Evolutionary conservation across 768 basidiomycete genomes (phyloP), one percentile per base, ranked within the genome.

Genomic region (Boletus insuetus): DNA sequence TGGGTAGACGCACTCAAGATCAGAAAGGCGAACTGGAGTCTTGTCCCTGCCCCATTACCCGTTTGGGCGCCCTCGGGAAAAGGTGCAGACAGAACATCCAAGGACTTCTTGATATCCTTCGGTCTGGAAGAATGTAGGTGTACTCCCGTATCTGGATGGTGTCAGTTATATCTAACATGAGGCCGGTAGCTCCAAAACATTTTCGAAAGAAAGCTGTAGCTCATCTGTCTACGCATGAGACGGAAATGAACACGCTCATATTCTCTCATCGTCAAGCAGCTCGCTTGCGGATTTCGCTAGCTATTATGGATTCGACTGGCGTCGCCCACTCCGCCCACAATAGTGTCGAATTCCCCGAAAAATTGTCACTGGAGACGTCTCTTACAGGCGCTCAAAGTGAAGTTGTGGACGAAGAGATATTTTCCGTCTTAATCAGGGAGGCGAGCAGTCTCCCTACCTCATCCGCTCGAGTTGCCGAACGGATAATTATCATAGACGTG

Each of bases 1-100:
- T 94, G 91, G 91, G 76, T 84, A 8, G 83, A 92, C 66, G 91
- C 91, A 4, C 75, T 94, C 44, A 87, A 82, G 65, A 85, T 89
- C 43, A 76, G 91, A 58, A 73, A 81, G 62, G 83, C 79, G 9
- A 93, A 94, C 61, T 94, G 91, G 91, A 80, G 86, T 14, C 73
- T 94, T 34, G 81, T 87, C 41, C 88, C 90, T 32, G 87, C 90
- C 10, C 90, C 91, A 22, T 77, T 91, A 38, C 90, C 88, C 14
- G 73, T 75, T 39, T 89, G 89, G 38, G 80, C 86, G 24, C 74
- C 83, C 1, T 84, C 77, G 0, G 89, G 87, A 14, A 90, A 89
- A 70, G 87, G 88, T 26, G 82, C 86, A 9, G 91, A 92, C 64
- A 85, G 82, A 71, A 87, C 90, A 5, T 82, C 87, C 0, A 91